phyloP scores from a whole-genome alignment of 371 early-diverging fungal species.

The Mucor mucedo region DNA sequence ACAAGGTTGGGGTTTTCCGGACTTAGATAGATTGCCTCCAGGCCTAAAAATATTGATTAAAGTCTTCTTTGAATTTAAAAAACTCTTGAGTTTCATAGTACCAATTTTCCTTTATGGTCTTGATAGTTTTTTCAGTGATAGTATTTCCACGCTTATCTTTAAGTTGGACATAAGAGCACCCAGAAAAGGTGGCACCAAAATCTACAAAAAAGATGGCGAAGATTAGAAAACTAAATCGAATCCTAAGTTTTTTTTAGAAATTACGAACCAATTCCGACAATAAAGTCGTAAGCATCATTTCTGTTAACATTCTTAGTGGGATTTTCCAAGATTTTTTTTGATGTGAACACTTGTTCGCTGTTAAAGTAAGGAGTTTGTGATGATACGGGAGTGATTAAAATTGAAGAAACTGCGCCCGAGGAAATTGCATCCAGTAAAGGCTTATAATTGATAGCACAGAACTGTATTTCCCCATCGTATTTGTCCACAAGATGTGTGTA shows the following conservation, averaged over 20 bases:
- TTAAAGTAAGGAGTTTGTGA: too few species aligned
- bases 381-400: too few species aligned
- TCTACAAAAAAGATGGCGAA: constrained; percentile 26
- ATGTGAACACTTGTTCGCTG: too few species aligned
- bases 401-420: too few species aligned
- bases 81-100: not conserved
- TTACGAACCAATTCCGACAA: constrained; percentile 40
- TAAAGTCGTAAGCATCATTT: not conserved
- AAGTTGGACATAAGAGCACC: constrained; percentile 36
- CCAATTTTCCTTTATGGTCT: not conserved
- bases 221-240: too few species aligned
- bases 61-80: too few species aligned
- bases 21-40: not conserved
- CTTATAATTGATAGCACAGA: too few species aligned
- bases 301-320: not conserved
- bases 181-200: constrained; percentile 61
- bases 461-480: not conserved
- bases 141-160: too few species aligned
- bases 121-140: not conserved
- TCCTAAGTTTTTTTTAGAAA: not conserved
- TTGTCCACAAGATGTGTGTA: too few species aligned
- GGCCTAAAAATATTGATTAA: too few species aligned
- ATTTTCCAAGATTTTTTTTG: not conserved
- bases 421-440: too few species aligned
- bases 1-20: not conserved